Conservation (phyloP, 176 grass and related monocot species). For the Typha latifolia region DNA sequence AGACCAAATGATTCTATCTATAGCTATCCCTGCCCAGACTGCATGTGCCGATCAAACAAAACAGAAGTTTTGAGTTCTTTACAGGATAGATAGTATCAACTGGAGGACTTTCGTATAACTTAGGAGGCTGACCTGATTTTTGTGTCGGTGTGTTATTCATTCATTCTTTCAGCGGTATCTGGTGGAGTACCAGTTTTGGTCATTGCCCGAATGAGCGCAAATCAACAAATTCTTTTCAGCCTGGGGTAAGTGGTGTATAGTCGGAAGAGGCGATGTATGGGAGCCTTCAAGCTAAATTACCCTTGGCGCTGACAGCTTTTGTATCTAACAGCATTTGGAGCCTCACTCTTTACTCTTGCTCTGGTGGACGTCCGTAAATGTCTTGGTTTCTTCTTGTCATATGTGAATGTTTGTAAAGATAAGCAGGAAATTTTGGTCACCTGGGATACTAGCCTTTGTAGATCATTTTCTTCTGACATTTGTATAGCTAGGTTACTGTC, state of each 20-base stretch:
- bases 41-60: conserved; percentile 78
- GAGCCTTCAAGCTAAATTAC: conserved; percentile 22
- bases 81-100: conserved; percentile 44
- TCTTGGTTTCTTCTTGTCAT: background rate
- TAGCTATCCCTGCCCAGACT: conserved; percentile 75
- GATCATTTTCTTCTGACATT: background rate
- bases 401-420: background rate
- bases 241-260: conserved; percentile 18
- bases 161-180: conserved; percentile 52
- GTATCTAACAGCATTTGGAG: background rate
- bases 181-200: conserved; percentile 32
- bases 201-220: conserved; percentile 13
- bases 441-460: background rate
- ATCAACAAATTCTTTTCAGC: conserved; percentile 18
- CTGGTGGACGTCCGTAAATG: background rate
- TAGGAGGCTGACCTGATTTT: conserved; percentile 32
- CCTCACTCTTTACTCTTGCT: background rate
- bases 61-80: conserved; percentile 41
- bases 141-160: conserved; percentile 29
- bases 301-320: conserved; percentile 25
- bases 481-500: background rate
- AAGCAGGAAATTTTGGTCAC: background rate
- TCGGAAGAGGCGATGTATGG: conserved; percentile 10
- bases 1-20: conserved; percentile 89
- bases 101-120: background rate